A percentile compares a stretch with the other conserved stretches of the same genome.
Conservation (phyloP, 371 early-diverging fungal species). For the Circinella umbellata region DNA sequence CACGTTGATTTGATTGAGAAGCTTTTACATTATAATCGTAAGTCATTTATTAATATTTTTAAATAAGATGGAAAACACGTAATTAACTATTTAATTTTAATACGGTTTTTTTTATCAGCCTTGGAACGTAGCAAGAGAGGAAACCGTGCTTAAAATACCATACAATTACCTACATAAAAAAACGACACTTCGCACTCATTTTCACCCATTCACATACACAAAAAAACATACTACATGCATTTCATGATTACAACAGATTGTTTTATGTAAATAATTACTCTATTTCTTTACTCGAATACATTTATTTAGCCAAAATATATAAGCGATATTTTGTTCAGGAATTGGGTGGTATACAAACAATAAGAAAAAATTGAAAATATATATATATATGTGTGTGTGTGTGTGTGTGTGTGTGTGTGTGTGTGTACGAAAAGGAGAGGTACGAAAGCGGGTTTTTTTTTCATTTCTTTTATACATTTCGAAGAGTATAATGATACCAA, state of each 20-base stretch:
- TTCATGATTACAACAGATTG: conserved; percentile 8
- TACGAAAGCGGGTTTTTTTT: neutral
- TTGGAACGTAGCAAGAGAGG: conserved; percentile 11
- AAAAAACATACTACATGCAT: neutral
- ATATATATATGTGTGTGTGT: neutral
- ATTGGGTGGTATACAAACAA: no score
- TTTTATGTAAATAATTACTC: conserved; percentile 12
- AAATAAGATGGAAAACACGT: neutral
- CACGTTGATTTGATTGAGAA: conserved; percentile 99
- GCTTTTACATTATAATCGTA: conserved; percentile 93
- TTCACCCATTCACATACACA: neutral
- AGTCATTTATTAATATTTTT: conserved; percentile 28
- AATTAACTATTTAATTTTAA: neutral
- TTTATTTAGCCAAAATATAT: neutral
- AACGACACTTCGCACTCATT: neutral
- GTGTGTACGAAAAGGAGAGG: neutral
- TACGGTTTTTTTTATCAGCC: neutral
- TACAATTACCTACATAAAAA: neutral
- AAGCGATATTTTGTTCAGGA: no score
- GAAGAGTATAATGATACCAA: conserved; percentile 14
- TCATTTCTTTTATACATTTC: neutral
- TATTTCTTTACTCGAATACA: neutral
- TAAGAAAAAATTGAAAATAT: neutral
- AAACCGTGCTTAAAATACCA: conserved; percentile 6
- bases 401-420: no score